phyloP scores from a whole-genome alignment of 495 filamentous ascomycete species.

The Xylaria longipes region DNA sequence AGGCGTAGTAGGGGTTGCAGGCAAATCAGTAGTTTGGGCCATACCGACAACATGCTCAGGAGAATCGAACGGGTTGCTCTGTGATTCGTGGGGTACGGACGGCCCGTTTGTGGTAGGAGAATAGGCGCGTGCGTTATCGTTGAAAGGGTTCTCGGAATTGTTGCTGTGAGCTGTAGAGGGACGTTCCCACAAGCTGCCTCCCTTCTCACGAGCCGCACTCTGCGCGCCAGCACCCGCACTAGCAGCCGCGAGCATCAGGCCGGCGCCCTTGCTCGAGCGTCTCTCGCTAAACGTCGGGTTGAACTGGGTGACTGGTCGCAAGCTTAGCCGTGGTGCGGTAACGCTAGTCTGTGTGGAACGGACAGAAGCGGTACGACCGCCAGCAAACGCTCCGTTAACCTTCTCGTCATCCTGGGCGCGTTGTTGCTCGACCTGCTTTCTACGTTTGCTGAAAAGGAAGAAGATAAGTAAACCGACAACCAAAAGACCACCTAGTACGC shows the following conservation, averaged over 20 bases:
- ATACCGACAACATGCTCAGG: conserved; percentile 40
- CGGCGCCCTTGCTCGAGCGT: conserved; percentile 56
- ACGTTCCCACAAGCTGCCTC: conserved; percentile 41
- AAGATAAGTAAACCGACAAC: conserved; percentile 67
- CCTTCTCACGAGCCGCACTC: conserved; percentile 29
- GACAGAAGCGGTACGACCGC: conserved; percentile 35
- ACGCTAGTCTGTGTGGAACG: conserved; percentile 42
- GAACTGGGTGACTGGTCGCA: conserved; percentile 89
- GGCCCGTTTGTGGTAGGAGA: conserved; percentile 44
- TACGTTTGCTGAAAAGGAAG: conserved; percentile 70
- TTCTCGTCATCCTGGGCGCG: conserved; percentile 65
- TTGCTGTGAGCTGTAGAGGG: conserved; percentile 53
- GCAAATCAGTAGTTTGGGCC: conserved; percentile 40
- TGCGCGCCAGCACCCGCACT: conserved; percentile 41
- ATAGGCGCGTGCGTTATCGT: conserved; percentile 47
- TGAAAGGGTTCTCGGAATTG: conserved; percentile 59
- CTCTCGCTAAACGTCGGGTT: conserved; percentile 67
- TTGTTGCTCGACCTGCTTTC: conserved; percentile 56
- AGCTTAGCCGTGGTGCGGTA: conserved; percentile 75
- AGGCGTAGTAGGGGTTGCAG: conserved; percentile 33
- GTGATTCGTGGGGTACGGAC: conserved; percentile 34
- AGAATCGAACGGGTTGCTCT: conserved; percentile 50
- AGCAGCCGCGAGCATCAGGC: conserved; percentile 47
- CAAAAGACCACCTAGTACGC: conserved; percentile 69
- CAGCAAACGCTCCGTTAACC: conserved; percentile 53